These are phyloP conservation scores for Stemphylium vesicarium DNA, from an alignment of 2,329 filamentous ascomycete species.

Conservation along the genomic window DNA sequence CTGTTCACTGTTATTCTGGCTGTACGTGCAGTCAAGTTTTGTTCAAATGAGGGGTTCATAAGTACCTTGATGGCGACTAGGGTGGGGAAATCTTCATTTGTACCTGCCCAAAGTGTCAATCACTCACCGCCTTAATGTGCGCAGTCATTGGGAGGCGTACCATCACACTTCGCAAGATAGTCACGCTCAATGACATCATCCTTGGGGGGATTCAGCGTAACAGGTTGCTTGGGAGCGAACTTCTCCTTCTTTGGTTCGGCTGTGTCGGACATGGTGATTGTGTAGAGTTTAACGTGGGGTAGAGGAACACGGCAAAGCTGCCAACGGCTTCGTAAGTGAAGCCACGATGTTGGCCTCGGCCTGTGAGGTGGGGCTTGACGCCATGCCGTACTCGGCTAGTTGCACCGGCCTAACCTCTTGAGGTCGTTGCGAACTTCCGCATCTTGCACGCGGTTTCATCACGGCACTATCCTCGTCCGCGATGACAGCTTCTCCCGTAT, in stretches of 20 bases:
- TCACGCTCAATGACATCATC: constrained; percentile 83
- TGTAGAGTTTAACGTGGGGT: constrained; percentile 3
- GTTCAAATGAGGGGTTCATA: not conserved
- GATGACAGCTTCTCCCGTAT: too few relatives aligned
- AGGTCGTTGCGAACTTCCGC: not conserved
- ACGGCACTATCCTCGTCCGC: too few relatives aligned
- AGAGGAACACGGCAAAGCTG: constrained; percentile 3
- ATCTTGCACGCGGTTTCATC: not conserved
- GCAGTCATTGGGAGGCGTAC: constrained; percentile 58
- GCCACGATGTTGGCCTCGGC: constrained; percentile 19
- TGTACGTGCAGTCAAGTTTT: not conserved
- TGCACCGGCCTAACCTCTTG: constrained; percentile 4
- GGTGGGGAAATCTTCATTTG: constrained; percentile 65
- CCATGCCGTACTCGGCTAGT: constrained; percentile 13
- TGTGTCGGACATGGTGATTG: constrained; percentile 39
- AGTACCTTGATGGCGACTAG: constrained; percentile 65
- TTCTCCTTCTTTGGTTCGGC: constrained; percentile 54
- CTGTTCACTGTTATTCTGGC: constrained; percentile 53
- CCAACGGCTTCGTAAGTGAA: constrained; percentile 1
- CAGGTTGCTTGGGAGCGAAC: constrained; percentile 79
- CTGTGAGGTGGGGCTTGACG: constrained; percentile 23
- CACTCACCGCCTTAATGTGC: not conserved
- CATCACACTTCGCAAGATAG: constrained; percentile 80
- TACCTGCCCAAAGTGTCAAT: constrained; percentile 56
- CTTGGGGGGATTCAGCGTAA: constrained; percentile 82